A percentile compares a stretch with the other conserved stretches of the same genome.
Evolutionary conservation across 2,329 filamentous ascomycete species (phyloP).

Genomic region (Ophiostoma australiae): DNA sequence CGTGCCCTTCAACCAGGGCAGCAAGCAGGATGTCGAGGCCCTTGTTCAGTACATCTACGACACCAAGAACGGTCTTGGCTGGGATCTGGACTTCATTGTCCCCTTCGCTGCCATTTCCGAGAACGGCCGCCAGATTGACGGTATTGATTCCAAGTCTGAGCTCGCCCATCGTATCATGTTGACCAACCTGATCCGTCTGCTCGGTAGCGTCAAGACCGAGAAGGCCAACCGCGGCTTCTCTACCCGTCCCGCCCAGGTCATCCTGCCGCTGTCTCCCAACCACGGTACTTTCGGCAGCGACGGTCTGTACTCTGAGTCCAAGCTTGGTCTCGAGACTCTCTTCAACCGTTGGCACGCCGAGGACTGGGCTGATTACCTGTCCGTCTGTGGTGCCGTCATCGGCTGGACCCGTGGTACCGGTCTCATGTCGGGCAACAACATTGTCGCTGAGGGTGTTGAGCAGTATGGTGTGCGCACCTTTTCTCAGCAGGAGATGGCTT

Average conservation of each 20-base stretch:
- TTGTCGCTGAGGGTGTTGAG: constrained; percentile 95
- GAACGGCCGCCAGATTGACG: constrained; percentile 95
- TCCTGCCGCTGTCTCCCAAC: constrained; percentile 92
- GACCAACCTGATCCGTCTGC: constrained; percentile 87
- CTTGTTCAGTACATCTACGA: constrained; percentile 96
- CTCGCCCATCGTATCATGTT: constrained; percentile 98
- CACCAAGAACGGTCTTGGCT: constrained; percentile 89
- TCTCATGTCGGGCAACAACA: constrained; percentile 58
- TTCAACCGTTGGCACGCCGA: constrained; percentile 99
- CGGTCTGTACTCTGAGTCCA: constrained; percentile 92
- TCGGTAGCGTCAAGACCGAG: constrained; percentile 85
- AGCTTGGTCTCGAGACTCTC: constrained; percentile 91
- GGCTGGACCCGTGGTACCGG: constrained; percentile 98
- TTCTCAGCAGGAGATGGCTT: constrained; percentile 99
- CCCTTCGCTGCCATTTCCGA: constrained; percentile 97
- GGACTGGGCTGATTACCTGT: constrained; percentile 95
- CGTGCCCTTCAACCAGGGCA: constrained; percentile 98
- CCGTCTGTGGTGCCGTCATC: constrained; percentile 96
- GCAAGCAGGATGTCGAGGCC: constrained; percentile 94
- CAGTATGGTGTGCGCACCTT: constrained; percentile 96
- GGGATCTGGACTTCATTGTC: constrained; percentile 94
- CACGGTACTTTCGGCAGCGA: constrained; percentile 98
- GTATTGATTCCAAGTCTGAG: constrained; percentile 94
- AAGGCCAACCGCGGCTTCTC: constrained; percentile 85
- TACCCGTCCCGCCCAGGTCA: constrained; percentile 93